Evolutionary conservation across 441 rosid genomes (phyloP), one percentile per base, ranked within the genome.

Genomic region (Eutrema salsugineum): DNA sequence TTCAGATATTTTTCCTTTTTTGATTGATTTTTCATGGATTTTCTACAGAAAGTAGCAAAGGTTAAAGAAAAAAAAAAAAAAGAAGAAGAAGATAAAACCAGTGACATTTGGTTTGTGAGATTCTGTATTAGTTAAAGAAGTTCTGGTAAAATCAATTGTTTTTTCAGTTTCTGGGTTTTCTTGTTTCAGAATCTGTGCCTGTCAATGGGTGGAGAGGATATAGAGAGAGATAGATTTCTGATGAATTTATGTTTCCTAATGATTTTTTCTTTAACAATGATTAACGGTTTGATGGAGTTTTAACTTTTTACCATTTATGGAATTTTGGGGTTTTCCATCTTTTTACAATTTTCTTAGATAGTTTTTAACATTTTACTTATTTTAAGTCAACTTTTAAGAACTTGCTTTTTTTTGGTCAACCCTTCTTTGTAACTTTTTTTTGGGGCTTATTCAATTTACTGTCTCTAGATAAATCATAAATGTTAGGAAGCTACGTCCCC

Each of bases 261-360:
- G 24, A 19, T 6, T 39, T 28, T 59, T 14, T 44, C 16, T 32
- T 53, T 51, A 54, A 39, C 28, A 58, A 76, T 70, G 71, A 76
- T 49, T 76, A 38, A 38, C 36, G 12, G 30, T 39, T 48, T 69
- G 67, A 20, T 69, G 59, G 62, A 30, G 42, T 63, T 68, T 68
- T 63, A 54, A 38, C 58, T 55, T 63, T 43, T 69, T 70, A 70
- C 61, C 75, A 63, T 69, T 56, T 55, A 54, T 68, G 46, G 79
- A 22, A 61, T 43, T 68, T 66, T 61, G 42, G 57, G 33, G 15
- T 67, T 58, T 46, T 28, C 44, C 69, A 44, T 74, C 74, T 44
- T 75, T 50, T 42, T 24, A 42, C 40, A 35, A 22, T 30, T 58
- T 12, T 64, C 20, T 47, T 11, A 40, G n/a, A 15, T 15, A 3